These are phyloP conservation scores for Calonectria crousiana DNA, from an alignment of 2,329 filamentous ascomycete species.

Conservation along the genomic window DNA sequence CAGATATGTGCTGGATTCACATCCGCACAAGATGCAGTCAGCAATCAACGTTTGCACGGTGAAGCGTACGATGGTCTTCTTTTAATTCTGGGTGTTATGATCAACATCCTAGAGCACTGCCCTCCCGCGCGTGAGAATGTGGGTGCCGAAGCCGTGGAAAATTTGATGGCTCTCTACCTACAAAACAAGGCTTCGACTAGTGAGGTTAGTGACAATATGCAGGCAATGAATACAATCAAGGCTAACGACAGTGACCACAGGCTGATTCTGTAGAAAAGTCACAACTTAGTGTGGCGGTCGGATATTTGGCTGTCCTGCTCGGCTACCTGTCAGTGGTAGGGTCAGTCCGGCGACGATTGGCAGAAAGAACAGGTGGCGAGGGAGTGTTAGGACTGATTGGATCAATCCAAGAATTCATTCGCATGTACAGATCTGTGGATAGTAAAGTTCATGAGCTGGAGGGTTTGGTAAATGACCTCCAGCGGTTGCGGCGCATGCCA, in stretches of 20 bases:
- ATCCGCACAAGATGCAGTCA: slow-evolving; percentile 60
- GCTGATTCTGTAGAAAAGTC: slow-evolving; percentile 80
- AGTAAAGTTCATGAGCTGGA: slow-evolving; percentile 56
- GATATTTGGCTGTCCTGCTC: slow-evolving; percentile 86
- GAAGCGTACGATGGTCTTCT: slow-evolving; percentile 77
- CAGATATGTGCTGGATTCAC: slow-evolving; percentile 66
- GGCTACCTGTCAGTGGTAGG: slow-evolving; percentile 79
- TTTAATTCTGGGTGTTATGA: slow-evolving; percentile 83
- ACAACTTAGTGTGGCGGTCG: slow-evolving; percentile 84
- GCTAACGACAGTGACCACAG: slow-evolving; percentile 52
- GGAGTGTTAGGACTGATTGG: slow-evolving; percentile 61
- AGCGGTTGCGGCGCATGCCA: slow-evolving; percentile 36
- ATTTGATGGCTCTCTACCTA: slow-evolving; percentile 75
- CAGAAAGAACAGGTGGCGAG: slow-evolving; percentile 55
- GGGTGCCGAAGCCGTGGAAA: slow-evolving; percentile 61
- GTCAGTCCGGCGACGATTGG: slow-evolving; percentile 58
- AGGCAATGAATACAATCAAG: not conserved
- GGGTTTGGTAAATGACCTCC: slow-evolving; percentile 52
- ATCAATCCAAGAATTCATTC: slow-evolving; percentile 68
- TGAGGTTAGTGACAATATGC: slow-evolving; percentile 68
- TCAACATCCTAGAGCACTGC: slow-evolving; percentile 88
- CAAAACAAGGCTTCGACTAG: slow-evolving; percentile 73
- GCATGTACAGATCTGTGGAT: slow-evolving; percentile 63
- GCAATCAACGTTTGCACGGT: slow-evolving; percentile 61
- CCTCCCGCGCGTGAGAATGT: slow-evolving; percentile 65